Conservation (phyloP, 2,329 filamentous ascomycete species). For the Penicillium aurantiogriseum region DNA sequence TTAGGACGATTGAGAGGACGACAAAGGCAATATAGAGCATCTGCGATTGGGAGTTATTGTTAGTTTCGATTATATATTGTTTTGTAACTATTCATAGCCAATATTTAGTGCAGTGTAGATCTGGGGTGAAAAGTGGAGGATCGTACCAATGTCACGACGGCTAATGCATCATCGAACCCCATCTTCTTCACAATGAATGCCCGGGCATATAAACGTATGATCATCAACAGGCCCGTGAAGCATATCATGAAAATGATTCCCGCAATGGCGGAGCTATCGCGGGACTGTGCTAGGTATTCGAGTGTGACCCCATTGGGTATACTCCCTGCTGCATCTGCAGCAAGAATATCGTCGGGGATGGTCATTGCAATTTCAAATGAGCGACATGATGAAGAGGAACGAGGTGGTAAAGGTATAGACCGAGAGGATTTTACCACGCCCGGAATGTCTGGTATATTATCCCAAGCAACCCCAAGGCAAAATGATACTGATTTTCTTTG, state of each 20-base stretch:
- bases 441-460: too few relatives aligned
- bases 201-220: slow-evolving; percentile 49
- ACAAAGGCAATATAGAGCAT: slow-evolving; percentile 45
- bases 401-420: background rate
- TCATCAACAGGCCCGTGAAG: slow-evolving; percentile 34
- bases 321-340: slow-evolving; percentile 28
- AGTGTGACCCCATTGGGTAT: slow-evolving; percentile 28
- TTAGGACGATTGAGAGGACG: slow-evolving; percentile 45
- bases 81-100: too few relatives aligned
- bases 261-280: slow-evolving; percentile 27
- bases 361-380: slow-evolving; percentile 18
- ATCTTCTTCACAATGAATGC: slow-evolving; percentile 45
- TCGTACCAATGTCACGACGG: slow-evolving; percentile 48
- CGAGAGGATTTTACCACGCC: background rate
- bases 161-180: slow-evolving; percentile 50
- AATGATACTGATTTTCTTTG: too few relatives aligned
- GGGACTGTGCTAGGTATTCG: slow-evolving; percentile 29
- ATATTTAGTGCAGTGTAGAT: slow-evolving; percentile 4
- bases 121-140: slow-evolving; percentile 5
- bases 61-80: background rate
- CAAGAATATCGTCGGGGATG: slow-evolving; percentile 29
- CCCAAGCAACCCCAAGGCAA: too few relatives aligned
- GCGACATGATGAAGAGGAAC: slow-evolving; percentile 3
- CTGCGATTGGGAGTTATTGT: slow-evolving; percentile 12
- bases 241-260: slow-evolving; percentile 32